Evolutionary conservation across 2,329 filamentous ascomycete genomes (phyloP).

Genomic region (Ophiostoma piceae): DNA sequence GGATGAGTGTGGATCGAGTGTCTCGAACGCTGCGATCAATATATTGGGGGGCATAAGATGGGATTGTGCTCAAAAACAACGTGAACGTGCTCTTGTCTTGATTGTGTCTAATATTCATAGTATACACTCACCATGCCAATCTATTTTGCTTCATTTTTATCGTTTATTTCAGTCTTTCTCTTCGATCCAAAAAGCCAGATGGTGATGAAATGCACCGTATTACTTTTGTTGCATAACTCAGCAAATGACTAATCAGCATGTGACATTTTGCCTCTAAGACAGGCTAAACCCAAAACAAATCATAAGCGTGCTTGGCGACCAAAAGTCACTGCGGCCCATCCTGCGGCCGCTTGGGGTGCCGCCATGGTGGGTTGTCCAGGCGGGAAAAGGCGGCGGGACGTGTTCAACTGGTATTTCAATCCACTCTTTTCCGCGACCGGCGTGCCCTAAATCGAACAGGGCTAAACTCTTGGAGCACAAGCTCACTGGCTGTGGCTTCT

Average conservation of each 20-base stretch:
- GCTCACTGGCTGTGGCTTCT: background rate
- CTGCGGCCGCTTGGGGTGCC: slow-evolving; percentile 23
- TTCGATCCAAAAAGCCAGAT: too few relatives aligned
- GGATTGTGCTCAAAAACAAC: slow-evolving; percentile 1
- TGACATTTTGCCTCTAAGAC: background rate
- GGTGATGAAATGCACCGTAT: too few relatives aligned
- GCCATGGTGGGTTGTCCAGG: slow-evolving; percentile 17
- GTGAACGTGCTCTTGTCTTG: slow-evolving; percentile 4
- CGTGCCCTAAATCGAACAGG: slow-evolving; percentile 18
- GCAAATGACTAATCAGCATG: background rate
- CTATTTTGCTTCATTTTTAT: background rate
- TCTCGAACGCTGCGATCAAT: background rate
- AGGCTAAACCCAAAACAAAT: slow-evolving; percentile 11
- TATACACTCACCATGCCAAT: too few relatives aligned
- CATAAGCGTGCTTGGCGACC: slow-evolving; percentile 14
- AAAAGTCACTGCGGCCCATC: slow-evolving; percentile 24
- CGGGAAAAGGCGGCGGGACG: slow-evolving; percentile 23
- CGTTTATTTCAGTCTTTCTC: too few relatives aligned
- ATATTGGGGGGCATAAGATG: background rate
- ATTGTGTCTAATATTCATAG: background rate
- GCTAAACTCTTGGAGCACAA: slow-evolving; percentile 13
- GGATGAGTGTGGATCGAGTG: background rate
- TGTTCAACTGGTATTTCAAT: slow-evolving; percentile 3
- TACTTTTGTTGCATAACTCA: too few relatives aligned
- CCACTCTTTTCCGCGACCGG: slow-evolving; percentile 24